These are phyloP conservation scores for Chaetothyriales sp. DNA, from an alignment of 2,329 filamentous ascomycete species.

Conservation along the genomic window DNA sequence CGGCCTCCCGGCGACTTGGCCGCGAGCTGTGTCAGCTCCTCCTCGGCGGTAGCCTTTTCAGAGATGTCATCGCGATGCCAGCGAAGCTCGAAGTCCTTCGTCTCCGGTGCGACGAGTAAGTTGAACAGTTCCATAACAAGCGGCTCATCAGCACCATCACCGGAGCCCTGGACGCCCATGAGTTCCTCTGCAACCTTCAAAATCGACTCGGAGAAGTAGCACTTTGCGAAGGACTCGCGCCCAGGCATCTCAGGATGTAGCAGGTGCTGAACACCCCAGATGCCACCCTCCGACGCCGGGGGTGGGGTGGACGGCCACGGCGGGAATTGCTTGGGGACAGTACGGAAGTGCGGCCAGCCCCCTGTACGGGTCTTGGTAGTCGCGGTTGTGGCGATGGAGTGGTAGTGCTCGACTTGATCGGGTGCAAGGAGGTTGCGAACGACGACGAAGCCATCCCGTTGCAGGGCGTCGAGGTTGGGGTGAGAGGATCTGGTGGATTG, in stretches of 20 bases:
- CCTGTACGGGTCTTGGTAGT: constrained; percentile 54
- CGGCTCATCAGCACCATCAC: constrained; percentile 37
- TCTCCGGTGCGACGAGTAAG: constrained; percentile 58
- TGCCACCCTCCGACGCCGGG: constrained; percentile 41
- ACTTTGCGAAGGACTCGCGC: constrained; percentile 46
- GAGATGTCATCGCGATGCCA: constrained; percentile 82
- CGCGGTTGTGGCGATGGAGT: constrained; percentile 46
- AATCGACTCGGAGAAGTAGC: constrained; percentile 59
- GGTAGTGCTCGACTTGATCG: constrained; percentile 43
- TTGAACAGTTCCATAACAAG: constrained; percentile 84
- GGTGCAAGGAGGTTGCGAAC: constrained; percentile 51
- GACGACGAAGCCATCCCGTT: constrained; percentile 61
- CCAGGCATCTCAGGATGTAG: constrained; percentile 55
- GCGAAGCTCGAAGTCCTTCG: constrained; percentile 55
- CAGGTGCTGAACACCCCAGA: constrained; percentile 83
- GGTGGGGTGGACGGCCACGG: constrained; percentile 56
- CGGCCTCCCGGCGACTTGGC: constrained; percentile 36
- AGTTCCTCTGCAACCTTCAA: constrained; percentile 52
- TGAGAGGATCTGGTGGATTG: neutral
- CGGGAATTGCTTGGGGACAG: constrained; percentile 79
- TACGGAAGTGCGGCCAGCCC: constrained; percentile 68
- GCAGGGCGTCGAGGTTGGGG: constrained; percentile 41
- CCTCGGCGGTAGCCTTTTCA: constrained; percentile 48
- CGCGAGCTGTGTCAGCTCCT: constrained; percentile 50
- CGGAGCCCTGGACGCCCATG: constrained; percentile 32